Base-by-base conservation (phyloP, 2,329 filamentous ascomycete genomes). In the Aspergillus sclerotialis region DNA sequence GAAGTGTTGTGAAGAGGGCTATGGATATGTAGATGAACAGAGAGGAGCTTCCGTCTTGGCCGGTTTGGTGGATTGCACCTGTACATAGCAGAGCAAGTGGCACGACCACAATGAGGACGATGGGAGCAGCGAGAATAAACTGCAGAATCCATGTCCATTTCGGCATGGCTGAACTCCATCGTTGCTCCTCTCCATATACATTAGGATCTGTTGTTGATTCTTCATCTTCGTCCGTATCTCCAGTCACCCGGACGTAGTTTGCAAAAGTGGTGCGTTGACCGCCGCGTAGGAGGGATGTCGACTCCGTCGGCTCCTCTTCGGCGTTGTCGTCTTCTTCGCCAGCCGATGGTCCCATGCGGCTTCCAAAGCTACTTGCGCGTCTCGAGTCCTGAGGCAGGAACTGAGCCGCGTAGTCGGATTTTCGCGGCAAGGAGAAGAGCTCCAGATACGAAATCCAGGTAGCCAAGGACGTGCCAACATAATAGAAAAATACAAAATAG, bases 131-230 rank as follows among this genome's bases (percentile, higher is more conserved):
- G 11, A 95, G 55, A 3, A 96, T 66, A 44, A 95, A 82, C 52
- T 98, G 89, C 12, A 94, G 48, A 27, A 92, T 61, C 92, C 92
- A 98, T 12, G 84, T 80, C 83, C 84, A 95, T 28, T 73, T 76
- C 1, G 87, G 86, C 35, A 96, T 65, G 24, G 73, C 73, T 4
- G 75, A 75, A 33, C 87, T 94, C 92, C 92, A 98, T 10, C 73
- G 66, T 59, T 96, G 92, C 55, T 96, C 92, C 34, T 76, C 67
- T 9, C 75, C 75, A 52, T 81, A 88, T 5, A 71, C 63, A 37
- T 61, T 49, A 53, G 50, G 43, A n/a, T n/a, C n/a, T n/a, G n/a
- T n/a, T 33, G 58, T 50, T 24, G 48, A 39, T 29, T 55, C 37
- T 35, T 46, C 39, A 34, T 53, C 43, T 42, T 53, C 38, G 41